Conservation (phyloP, 257 asterid species). For the Asclepias syriaca region DNA sequence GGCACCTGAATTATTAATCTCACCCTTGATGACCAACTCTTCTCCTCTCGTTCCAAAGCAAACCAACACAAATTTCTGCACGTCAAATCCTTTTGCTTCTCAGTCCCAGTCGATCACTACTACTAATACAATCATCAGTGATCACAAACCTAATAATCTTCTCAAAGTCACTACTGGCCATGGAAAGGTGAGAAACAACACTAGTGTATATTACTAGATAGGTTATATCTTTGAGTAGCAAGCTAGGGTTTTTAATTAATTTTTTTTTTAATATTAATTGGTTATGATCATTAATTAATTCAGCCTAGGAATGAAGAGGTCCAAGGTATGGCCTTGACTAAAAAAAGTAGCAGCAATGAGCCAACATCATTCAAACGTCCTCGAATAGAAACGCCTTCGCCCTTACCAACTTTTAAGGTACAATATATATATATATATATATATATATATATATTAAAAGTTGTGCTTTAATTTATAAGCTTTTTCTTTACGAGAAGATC, state of each 20-base stretch:
- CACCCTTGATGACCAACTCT: constrained; percentile 16
- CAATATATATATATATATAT: too few species aligned
- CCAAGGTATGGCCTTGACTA: constrained; percentile 14
- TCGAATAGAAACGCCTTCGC: constrained; percentile 60
- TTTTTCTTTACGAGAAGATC: constrained; percentile 20
- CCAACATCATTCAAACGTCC: constrained; percentile 42
- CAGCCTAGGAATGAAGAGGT: constrained; percentile 35
- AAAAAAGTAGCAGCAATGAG: constrained; percentile 29
- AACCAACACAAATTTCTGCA: constrained; percentile 21
- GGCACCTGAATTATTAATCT: constrained; percentile 15
- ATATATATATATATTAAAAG: neutral
- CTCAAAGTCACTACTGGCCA: constrained; percentile 10
- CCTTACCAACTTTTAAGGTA: constrained; percentile 79
- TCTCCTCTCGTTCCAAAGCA: constrained; percentile 11
- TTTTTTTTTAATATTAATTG: neutral
- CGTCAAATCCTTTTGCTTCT: constrained; percentile 18
- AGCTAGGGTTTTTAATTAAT: constrained; percentile 1
- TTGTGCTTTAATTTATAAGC: constrained; percentile 12
- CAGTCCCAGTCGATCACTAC: constrained; percentile 21
- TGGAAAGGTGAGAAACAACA: constrained; percentile 11
- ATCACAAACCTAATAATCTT: constrained; percentile 15
- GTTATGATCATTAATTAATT: neutral
- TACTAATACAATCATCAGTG: constrained; percentile 21
- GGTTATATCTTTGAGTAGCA: neutral
- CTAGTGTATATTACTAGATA: too few species aligned